These are phyloP conservation scores for Phytophthora syringae DNA, from an alignment of 352 stramenopile species.

Conservation along the genomic window DNA sequence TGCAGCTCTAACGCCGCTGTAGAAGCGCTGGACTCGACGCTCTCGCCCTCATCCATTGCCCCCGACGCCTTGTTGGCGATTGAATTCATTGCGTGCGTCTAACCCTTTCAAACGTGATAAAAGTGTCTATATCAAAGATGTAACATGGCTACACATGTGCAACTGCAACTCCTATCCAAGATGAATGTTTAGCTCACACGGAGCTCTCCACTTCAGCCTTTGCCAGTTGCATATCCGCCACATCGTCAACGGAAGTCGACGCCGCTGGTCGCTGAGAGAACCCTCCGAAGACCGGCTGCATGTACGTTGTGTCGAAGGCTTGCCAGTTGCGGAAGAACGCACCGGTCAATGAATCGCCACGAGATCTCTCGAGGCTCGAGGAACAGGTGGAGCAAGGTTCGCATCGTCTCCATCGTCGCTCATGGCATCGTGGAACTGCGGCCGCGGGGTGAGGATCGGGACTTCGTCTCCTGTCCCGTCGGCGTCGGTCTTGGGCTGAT, in stretches of 20 bases:
- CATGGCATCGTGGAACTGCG: constrained; percentile 71
- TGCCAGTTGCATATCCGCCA: constrained; percentile 34
- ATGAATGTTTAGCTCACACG: constrained; percentile 36
- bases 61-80: constrained; percentile 14
- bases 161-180: background rate
- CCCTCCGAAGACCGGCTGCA: constrained; percentile 85
- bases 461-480: constrained; percentile 38
- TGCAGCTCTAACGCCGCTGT: background rate
- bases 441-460: constrained; percentile 65
- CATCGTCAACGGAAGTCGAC: constrained; percentile 28
- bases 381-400: constrained; percentile 24
- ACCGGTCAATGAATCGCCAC: constrained; percentile 55
- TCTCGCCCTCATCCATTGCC: constrained; percentile 20
- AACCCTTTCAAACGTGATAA: constrained; percentile 22
- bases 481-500: constrained; percentile 30
- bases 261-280: constrained; percentile 38
- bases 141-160: constrained; percentile 19
- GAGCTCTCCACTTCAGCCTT: constrained; percentile 50
- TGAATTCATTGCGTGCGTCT: constrained; percentile 17
- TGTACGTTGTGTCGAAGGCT: constrained; percentile 76
- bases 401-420: constrained; percentile 53
- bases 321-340: constrained; percentile 84
- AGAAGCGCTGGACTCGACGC: constrained; percentile 2
- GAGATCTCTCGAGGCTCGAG: constrained; percentile 26
- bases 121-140: constrained; percentile 27